phyloP scores from a whole-genome alignment of 2,329 filamentous ascomycete genomes.

The Beauveria caledonica region DNA sequence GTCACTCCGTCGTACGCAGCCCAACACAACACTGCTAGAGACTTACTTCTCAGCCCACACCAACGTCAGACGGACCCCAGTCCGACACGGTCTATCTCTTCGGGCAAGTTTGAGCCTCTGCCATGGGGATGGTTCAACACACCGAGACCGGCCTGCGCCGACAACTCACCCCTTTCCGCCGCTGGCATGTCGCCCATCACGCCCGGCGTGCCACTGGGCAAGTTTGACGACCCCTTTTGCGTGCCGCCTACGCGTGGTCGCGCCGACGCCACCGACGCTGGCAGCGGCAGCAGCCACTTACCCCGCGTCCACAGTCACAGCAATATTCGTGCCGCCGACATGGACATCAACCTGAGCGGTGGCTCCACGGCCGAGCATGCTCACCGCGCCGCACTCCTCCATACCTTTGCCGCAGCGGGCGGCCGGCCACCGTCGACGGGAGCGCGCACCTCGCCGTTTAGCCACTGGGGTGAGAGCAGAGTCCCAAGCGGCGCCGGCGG shows the following conservation, averaged over 20 bases:
- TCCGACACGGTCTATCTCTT: slow-evolving; percentile 21
- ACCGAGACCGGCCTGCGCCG: slow-evolving; percentile 21
- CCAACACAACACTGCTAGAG: slow-evolving; percentile 40
- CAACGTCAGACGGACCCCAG: slow-evolving; percentile 24
- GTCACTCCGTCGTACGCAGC: slow-evolving; percentile 47
- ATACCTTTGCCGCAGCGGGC: slow-evolving; percentile 22
- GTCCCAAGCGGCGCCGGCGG: slow-evolving; percentile 3
- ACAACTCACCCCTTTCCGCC: slow-evolving; percentile 1
- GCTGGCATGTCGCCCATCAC: slow-evolving; percentile 9
- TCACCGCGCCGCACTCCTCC: slow-evolving; percentile 28
- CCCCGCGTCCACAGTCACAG: slow-evolving; percentile 10
- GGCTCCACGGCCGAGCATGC: slow-evolving; percentile 20
- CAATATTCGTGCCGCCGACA: slow-evolving; percentile 12
- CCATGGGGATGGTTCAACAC: slow-evolving; percentile 45
- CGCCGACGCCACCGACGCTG: background rate
- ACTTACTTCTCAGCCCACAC: slow-evolving; percentile 38
- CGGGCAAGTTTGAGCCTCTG: slow-evolving; percentile 29
- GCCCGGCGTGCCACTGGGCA: background rate
- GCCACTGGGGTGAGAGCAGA: slow-evolving; percentile 21
- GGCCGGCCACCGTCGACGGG: background rate
- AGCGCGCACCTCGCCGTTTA: slow-evolving; percentile 24
- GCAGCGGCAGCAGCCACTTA: background rate
- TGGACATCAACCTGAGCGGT: slow-evolving; percentile 9
- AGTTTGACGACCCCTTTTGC: slow-evolving; percentile 10
- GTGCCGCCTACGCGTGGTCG: background rate